Conservation (phyloP, 306 rosid species). For the Senna tora region DNA sequence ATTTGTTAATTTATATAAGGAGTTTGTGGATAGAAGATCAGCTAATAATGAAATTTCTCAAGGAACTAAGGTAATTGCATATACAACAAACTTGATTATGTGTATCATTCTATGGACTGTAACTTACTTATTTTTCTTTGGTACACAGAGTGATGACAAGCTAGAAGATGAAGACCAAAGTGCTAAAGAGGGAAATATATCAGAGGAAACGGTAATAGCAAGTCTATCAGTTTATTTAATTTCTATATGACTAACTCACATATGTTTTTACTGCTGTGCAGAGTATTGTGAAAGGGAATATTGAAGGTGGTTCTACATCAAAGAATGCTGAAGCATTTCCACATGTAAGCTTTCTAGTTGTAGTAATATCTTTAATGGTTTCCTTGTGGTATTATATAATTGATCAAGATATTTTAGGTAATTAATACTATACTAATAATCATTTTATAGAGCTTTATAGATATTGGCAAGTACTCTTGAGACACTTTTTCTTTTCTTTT, state of each 20-base stretch:
- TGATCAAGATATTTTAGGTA: too few relatives aligned
- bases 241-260: background rate
- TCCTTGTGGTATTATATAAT: too few relatives aligned
- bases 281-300: background rate
- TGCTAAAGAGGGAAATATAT: background rate
- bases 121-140: background rate
- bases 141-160: background rate
- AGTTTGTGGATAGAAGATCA: too few relatives aligned
- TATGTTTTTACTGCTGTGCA: slow-evolving; percentile 7
- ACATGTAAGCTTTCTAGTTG: too few relatives aligned
- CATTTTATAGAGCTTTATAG: too few relatives aligned
- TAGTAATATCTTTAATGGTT: too few relatives aligned
- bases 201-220: background rate
- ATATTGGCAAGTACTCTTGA: too few relatives aligned
- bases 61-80: background rate
- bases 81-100: background rate
- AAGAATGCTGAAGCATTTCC: background rate
- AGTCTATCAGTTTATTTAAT: background rate
- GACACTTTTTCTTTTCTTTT: too few relatives aligned
- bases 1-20: too few relatives aligned
- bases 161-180: background rate
- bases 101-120: background rate
- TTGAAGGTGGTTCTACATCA: background rate
- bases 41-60: background rate
- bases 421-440: too few relatives aligned